Evolutionary conservation across 805 yeast species (phyloP).

Genomic region (Saccharomyces jurei): DNA sequence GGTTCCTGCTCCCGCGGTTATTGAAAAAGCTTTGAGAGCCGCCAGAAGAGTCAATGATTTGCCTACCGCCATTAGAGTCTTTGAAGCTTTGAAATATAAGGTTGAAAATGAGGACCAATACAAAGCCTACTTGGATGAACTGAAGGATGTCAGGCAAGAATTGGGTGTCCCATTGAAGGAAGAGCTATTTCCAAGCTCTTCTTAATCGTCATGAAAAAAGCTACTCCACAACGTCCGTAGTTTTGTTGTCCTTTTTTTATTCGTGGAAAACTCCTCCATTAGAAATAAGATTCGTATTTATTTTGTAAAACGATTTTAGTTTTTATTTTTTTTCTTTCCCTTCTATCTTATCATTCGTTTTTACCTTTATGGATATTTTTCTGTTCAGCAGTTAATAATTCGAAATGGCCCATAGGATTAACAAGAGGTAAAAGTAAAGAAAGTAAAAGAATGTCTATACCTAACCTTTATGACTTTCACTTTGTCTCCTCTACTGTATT

Average conservation of each 20-base stretch:
- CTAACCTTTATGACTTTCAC: neutral
- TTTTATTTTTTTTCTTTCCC: neutral
- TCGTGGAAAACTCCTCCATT: neutral
- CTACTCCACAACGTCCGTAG: neutral
- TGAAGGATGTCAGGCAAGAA: slow-evolving; percentile 84
- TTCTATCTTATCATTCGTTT: neutral
- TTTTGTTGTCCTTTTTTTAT: neutral
- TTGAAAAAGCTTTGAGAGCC: slow-evolving; percentile 92
- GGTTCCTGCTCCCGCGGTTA: slow-evolving; percentile 95
- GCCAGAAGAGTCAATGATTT: slow-evolving; percentile 98
- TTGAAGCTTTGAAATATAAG: slow-evolving; percentile 93
- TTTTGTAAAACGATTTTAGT: neutral
- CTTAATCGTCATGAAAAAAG: neutral
- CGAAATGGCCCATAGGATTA: neutral
- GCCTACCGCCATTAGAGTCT: slow-evolving; percentile 97
- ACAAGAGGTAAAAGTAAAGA: neutral
- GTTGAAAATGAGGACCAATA: slow-evolving; percentile 92
- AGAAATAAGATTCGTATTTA: slow-evolving; percentile 7
- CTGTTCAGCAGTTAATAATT: slow-evolving; percentile 1
- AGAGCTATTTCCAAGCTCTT: slow-evolving; percentile 53
- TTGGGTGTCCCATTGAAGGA: slow-evolving; percentile 90
- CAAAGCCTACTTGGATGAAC: slow-evolving; percentile 90
- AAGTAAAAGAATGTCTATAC: neutral
- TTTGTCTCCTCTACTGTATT: neutral
- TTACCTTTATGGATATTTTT: neutral